Percentiles rank a stretch among this genome's conserved stretches.
Conservation (phyloP, 2,329 filamentous ascomycete genomes). For the Trichoderma cornu-damae region DNA sequence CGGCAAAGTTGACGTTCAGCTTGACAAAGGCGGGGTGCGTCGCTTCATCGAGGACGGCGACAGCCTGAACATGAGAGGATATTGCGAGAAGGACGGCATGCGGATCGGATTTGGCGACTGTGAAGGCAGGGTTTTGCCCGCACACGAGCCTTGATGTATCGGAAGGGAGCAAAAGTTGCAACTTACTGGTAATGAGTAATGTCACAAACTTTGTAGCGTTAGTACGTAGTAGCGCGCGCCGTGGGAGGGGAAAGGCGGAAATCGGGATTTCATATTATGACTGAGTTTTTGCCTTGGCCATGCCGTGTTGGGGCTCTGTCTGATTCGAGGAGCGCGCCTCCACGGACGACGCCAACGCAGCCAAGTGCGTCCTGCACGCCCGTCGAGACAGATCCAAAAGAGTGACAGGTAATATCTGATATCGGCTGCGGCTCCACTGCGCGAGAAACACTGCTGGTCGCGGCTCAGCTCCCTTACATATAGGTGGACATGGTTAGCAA, state of each 20-base stretch:
- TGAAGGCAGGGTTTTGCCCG: constrained; percentile 20
- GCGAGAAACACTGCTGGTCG: background rate
- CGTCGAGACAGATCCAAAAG: constrained; percentile 1
- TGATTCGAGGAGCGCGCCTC: background rate
- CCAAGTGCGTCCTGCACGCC: background rate
- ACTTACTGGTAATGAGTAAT: background rate
- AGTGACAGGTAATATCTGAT: background rate
- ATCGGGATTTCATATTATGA: no score
- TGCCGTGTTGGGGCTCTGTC: background rate
- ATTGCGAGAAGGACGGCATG: constrained; percentile 59
- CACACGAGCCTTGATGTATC: background rate
- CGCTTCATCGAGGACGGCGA: constrained; percentile 72
- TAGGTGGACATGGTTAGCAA: background rate
- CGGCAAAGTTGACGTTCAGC: constrained; percentile 58
- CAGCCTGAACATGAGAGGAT: constrained; percentile 59
- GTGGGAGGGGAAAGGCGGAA: no score
- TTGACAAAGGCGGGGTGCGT: constrained; percentile 61
- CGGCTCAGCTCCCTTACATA: background rate
- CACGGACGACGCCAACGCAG: background rate
- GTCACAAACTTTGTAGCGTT: no score
- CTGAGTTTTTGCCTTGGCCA: no score
- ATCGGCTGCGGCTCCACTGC: background rate
- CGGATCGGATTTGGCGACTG: constrained; percentile 69
- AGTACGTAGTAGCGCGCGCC: no score
- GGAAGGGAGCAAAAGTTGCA: background rate